These are phyloP conservation scores for Hymenoscyphus repandus DNA, from an alignment of 2,329 filamentous ascomycete species.

Conservation along the genomic window DNA sequence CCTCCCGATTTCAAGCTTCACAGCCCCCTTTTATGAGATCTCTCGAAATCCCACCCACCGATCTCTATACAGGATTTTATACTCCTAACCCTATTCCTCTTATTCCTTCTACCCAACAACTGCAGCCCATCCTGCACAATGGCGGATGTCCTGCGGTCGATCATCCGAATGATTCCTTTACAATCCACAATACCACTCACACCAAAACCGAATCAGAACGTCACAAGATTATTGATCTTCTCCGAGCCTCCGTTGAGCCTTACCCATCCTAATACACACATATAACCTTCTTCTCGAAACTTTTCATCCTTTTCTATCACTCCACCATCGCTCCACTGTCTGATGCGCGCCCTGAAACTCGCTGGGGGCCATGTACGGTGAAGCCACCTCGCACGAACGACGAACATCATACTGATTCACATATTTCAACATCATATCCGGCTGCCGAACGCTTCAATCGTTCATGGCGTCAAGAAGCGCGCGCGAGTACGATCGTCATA, in stretches of 20 bases:
- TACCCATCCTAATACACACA: background rate
- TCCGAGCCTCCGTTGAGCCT: background rate
- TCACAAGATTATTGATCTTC: background rate
- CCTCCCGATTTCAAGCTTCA: background rate
- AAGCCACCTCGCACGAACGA: too few species aligned
- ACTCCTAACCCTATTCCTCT: background rate
- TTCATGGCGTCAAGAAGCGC: slow-evolving; percentile 5
- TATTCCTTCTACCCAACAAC: slow-evolving; percentile 3
- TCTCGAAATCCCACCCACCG: slow-evolving; percentile 1
- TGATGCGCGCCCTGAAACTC: slow-evolving; percentile 5
- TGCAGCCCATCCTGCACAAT: background rate
- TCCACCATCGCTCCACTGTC: background rate
- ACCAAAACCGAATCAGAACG: background rate
- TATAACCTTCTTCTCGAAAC: slow-evolving; percentile 8
- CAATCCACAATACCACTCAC: background rate
- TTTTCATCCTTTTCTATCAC: background rate
- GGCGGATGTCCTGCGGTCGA: slow-evolving; percentile 1
- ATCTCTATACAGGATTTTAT: background rate
- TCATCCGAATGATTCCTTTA: slow-evolving; percentile 1
- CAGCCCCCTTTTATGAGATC: background rate
- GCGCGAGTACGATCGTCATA: slow-evolving; percentile 1
- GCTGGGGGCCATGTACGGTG: too few species aligned
- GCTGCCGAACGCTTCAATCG: background rate
- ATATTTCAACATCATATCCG: background rate
- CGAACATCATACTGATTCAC: slow-evolving; percentile 2